These are phyloP conservation scores for Alternaria brassicicola DNA, from an alignment of 2,329 filamentous ascomycete genomes.

Conservation along the genomic window DNA sequence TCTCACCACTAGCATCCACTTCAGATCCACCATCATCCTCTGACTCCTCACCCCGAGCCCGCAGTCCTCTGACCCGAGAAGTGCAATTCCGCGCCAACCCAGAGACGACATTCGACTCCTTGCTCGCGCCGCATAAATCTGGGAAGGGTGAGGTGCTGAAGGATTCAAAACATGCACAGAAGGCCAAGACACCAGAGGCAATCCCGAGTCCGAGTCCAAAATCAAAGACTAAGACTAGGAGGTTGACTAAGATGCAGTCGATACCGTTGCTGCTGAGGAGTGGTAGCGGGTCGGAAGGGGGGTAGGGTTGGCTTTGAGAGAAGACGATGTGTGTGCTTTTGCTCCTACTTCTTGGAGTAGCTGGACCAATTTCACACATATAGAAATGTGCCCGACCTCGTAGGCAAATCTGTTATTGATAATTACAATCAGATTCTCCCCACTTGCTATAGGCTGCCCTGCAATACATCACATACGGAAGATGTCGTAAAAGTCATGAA, in stretches of 20 bases:
- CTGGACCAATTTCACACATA: background rate
- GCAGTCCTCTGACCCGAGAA: conserved; percentile 20
- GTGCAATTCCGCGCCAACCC: conserved; percentile 14
- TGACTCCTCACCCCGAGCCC: conserved; percentile 7
- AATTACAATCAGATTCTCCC: background rate
- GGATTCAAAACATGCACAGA: conserved; percentile 17
- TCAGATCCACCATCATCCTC: background rate
- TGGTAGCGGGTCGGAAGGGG: background rate
- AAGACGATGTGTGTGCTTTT: background rate
- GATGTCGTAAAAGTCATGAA: background rate
- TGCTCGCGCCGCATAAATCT: conserved; percentile 33
- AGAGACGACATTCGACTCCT: conserved; percentile 32
- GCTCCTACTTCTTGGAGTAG: background rate
- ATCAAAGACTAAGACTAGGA: background rate
- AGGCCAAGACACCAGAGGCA: background rate
- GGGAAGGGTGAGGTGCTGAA: conserved; percentile 35
- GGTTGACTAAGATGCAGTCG: conserved; percentile 3
- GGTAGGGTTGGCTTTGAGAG: background rate
- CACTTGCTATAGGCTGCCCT: background rate
- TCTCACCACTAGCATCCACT: background rate
- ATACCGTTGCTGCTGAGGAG: conserved; percentile 1
- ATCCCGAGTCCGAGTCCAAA: background rate
- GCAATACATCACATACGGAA: background rate
- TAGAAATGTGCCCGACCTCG: background rate
- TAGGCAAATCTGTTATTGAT: background rate